phyloP scores from a whole-genome alignment of 805 yeast species.

The Yamadazyma takamatsuzukensis region DNA sequence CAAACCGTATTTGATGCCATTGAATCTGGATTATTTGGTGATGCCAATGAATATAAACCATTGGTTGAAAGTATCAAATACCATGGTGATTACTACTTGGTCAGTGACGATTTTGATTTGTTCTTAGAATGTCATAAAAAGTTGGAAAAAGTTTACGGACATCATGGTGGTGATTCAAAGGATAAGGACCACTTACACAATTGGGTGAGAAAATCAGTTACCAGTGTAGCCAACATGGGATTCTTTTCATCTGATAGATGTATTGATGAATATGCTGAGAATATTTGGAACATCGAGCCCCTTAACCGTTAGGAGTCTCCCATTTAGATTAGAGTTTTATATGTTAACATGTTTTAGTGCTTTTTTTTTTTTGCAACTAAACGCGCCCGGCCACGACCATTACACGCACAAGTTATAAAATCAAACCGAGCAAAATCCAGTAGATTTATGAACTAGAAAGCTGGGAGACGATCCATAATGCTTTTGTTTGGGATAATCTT shows the following conservation, averaged over 20 bases:
- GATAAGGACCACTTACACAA: slow-evolving; percentile 51
- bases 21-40: slow-evolving; percentile 70
- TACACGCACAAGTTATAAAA: no score
- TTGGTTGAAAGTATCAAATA: slow-evolving; percentile 64
- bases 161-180: slow-evolving; percentile 37
- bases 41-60: slow-evolving; percentile 59
- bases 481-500: background rate
- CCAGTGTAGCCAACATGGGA: slow-evolving; percentile 88
- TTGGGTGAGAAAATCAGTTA: slow-evolving; percentile 76
- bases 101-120: slow-evolving; percentile 84
- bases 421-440: no score
- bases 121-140: slow-evolving; percentile 77
- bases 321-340: no score
- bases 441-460: no score
- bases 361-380: no score
- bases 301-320: no score
- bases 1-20: slow-evolving; percentile 61
- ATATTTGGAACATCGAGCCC: slow-evolving; percentile 94
- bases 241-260: slow-evolving; percentile 90
- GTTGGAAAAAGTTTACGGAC: slow-evolving; percentile 67
- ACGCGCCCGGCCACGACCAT: no score
- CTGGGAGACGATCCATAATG: no score
- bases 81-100: slow-evolving; percentile 85
- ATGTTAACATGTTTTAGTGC: no score
- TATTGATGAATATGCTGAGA: slow-evolving; percentile 86